Conservation (phyloP, 805 yeast genomes). For the Wickerhamomyces xylosicus region DNA sequence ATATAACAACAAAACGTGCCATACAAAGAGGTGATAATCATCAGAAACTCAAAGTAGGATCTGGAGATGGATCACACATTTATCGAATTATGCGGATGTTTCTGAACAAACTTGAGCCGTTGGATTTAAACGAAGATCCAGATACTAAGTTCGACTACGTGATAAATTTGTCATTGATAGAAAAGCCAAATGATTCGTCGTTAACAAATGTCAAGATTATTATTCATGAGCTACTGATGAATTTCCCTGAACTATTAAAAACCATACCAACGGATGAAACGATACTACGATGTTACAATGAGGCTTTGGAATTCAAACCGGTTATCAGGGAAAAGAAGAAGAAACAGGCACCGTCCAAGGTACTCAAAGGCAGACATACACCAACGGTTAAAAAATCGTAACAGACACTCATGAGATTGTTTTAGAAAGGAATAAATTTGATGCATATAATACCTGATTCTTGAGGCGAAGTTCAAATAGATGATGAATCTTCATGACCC, state of each 20-base stretch:
- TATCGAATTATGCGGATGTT: background rate
- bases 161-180: background rate
- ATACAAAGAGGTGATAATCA: slow-evolving; percentile 73
- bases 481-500: too few species aligned
- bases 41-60: slow-evolving; percentile 54
- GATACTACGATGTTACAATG: background rate
- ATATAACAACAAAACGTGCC: slow-evolving; percentile 50
- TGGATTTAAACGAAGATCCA: background rate
- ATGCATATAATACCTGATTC: too few species aligned
- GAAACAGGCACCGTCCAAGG: background rate
- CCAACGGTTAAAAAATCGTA: too few species aligned
- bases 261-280: background rate
- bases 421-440: too few species aligned
- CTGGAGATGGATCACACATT: slow-evolving; percentile 28
- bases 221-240: background rate
- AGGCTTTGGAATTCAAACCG: background rate
- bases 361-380: too few species aligned
- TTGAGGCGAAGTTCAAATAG: too few species aligned
- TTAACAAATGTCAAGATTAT: background rate
- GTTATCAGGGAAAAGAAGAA: background rate
- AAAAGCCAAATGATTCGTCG: background rate
- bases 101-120: background rate
- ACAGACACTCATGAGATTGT: too few species aligned
- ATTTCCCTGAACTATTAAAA: background rate
- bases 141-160: background rate